Conservation (phyloP, 2,329 filamentous ascomycete genomes). For the Colletotrichum lindemuthianum region DNA sequence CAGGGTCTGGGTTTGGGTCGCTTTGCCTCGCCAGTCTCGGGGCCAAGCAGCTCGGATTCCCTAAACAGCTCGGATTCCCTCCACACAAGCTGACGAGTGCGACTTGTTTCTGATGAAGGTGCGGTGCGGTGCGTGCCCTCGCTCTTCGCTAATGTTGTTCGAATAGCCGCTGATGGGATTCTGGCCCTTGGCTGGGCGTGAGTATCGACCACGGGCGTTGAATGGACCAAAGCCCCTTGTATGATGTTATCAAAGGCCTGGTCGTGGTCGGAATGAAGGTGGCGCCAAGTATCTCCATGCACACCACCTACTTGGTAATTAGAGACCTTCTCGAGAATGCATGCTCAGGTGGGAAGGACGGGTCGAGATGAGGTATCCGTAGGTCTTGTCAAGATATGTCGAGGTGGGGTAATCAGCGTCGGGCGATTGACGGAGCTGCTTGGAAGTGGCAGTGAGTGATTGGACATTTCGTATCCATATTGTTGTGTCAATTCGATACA, state of each 20-base stretch:
- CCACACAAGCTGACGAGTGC: conserved; percentile 7
- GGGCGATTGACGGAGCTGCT: too few species aligned
- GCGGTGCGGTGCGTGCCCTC: neutral
- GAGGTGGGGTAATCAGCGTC: too few species aligned
- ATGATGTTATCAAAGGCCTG: neutral
- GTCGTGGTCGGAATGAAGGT: neutral
- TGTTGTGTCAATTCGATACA: too few species aligned
- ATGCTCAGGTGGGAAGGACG: too few species aligned
- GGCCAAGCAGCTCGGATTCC: neutral
- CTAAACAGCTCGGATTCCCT: conserved; percentile 19
- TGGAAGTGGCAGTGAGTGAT: too few species aligned
- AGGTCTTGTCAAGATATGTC: too few species aligned
- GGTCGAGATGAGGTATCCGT: too few species aligned
- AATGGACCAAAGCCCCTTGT: conserved; percentile 1
- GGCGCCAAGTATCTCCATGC: conserved; percentile 3
- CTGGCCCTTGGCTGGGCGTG: neutral
- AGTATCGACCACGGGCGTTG: neutral
- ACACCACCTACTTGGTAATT: neutral
- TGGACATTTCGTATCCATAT: too few species aligned
- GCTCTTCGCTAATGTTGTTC: neutral
- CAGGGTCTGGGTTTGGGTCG: conserved; percentile 1
- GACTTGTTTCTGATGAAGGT: neutral
- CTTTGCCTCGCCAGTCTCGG: neutral
- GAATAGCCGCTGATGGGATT: neutral
- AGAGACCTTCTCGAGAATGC: too few species aligned